Evolutionary conservation across 345 rosid species (phyloP), one percentile per base, ranked within the genome.

Genomic region (Gossypium rotundifolium): DNA sequence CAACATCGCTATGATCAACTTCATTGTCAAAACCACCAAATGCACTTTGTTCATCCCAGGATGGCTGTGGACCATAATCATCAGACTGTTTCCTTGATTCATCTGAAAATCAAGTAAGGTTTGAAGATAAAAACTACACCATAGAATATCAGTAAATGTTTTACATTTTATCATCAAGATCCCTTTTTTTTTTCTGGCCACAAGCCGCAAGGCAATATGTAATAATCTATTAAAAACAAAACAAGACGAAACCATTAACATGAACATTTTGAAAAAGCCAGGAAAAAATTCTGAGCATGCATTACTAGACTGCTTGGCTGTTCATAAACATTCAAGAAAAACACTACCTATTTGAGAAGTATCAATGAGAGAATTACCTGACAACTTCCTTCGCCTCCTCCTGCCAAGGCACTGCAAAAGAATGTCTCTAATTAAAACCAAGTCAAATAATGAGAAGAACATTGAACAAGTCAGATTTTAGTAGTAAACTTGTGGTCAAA

Each of bases 381-480:
- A 76, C 60, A 73, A 69, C 74, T 83, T 88, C 77, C 84, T 85
- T 74, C 81, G 78, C 74, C 88, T 79, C 65, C 88, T 87, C 89
- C 88, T 88, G 71, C 91, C 95, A 80, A 91, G 84, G 83, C 97
- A 93, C 98, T 94, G 76, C 81, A 79, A 83, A 75, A 72, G 77
- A 81, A 81, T n/a, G 86, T 61, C 73, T 70, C 45, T 81, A 38
- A 68, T 79, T 60, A 80, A 70, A 45, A 77, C 8, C 74, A 64
- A 61, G 29, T 4, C 55, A 72, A 70, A 40, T 29, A 17, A 10
- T 10, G 53, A 53, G 73, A 74, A 58, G 55, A 76, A 11, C 10
- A 67, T 33, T 51, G 11, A 23, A 20, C 29, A 25, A 69, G 65
- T 42, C 60, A 42, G 57, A 61, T n/a, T 29, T 51, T 33, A 40